Percentiles rank a stretch among this genome's conserved stretches.
phyloP scores from a whole-genome alignment of 495 filamentous ascomycete genomes.

The Chlorociboria aeruginascens region DNA sequence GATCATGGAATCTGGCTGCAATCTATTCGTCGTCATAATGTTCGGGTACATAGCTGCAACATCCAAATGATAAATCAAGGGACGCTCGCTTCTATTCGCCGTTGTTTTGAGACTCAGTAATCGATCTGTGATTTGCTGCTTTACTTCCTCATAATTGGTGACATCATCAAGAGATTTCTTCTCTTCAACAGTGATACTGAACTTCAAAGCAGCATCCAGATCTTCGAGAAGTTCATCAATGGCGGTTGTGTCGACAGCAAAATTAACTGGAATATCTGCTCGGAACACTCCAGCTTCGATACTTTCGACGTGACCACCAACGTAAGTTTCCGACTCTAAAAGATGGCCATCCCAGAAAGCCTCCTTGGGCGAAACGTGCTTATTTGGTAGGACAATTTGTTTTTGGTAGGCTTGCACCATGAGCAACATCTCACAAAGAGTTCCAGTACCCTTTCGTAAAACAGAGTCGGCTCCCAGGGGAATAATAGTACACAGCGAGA shows the following conservation, averaged over 20 bases:
- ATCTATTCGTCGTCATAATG: conserved; percentile 98
- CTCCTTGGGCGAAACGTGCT: conserved; percentile 83
- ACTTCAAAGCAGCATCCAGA: conserved; percentile 81
- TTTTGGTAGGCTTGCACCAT: conserved; percentile 97
- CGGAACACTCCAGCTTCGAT: conserved; percentile 98
- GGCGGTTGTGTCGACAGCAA: conserved; percentile 73
- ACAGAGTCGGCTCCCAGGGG: conserved; percentile 88
- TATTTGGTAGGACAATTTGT: conserved; percentile 89
- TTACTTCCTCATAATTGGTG: conserved; percentile 86
- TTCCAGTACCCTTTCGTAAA: conserved; percentile 90
- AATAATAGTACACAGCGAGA: conserved; percentile 94
- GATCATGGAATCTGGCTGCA: conserved; percentile 98
- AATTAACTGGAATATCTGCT: conserved; percentile 87
- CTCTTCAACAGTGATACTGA: conserved; percentile 88
- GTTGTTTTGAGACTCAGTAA: conserved; percentile 65
- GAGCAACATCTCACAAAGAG: conserved; percentile 94
- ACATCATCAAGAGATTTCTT: conserved; percentile 89
- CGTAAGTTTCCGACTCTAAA: conserved; percentile 93
- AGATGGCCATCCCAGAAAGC: conserved; percentile 95
- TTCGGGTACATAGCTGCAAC: conserved; percentile 99
- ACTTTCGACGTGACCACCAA: conserved; percentile 97
- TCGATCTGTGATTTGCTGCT: conserved; percentile 62
- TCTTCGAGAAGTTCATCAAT: conserved; percentile 82
- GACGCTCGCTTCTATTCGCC: conserved; percentile 70
- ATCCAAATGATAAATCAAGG: conserved; percentile 95